A percentile compares a stretch with the other conserved stretches of the same genome.
phyloP scores from a whole-genome alignment of 208 protist genomes.

The Kentomonas sorsogonicus region DNA sequence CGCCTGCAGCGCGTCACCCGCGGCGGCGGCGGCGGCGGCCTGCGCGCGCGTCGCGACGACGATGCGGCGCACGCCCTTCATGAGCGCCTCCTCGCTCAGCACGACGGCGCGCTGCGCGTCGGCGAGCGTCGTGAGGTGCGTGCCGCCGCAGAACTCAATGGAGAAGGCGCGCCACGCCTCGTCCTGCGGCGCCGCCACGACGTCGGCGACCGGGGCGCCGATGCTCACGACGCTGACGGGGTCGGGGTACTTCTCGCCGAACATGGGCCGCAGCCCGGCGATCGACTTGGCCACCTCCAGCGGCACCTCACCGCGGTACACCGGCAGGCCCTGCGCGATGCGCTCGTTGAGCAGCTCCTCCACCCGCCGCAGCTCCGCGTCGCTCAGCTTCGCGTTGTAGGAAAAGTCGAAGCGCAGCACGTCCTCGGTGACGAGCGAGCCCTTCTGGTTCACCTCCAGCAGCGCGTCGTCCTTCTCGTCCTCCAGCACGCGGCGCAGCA shows the following conservation, averaged over 20 bases:
- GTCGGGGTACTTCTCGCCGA: constrained; percentile 98
- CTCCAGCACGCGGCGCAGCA: constrained; percentile 88
- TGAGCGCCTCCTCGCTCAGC: constrained; percentile 91
- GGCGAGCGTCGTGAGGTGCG: constrained; percentile 86
- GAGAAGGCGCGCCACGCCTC: constrained; percentile 83
- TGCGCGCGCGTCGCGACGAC: constrained; percentile 70
- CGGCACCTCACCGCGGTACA: constrained; percentile 89
- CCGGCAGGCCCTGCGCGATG: constrained; percentile 66
- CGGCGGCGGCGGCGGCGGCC: constrained; percentile 44
- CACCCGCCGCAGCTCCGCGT: constrained; percentile 79
- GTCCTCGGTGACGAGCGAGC: constrained; percentile 87
- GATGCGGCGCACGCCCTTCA: constrained; percentile 89
- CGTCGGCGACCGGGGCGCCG: constrained; percentile 84
- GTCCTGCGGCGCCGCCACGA: constrained; percentile 88
- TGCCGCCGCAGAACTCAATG: constrained; percentile 98
- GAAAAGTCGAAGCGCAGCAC: constrained; percentile 98
- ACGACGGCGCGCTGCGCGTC: constrained; percentile 91
- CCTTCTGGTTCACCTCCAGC: constrained; percentile 93
- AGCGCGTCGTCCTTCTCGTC: constrained; percentile 75
- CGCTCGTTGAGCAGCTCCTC: constrained; percentile 87
- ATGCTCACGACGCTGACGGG: constrained; percentile 97
- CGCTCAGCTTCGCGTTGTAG: constrained; percentile 70
- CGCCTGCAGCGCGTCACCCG: constrained; percentile 41
- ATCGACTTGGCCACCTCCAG: constrained; percentile 75
- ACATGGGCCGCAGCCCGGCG: constrained; percentile 89